Conservation (phyloP, 1,139 yeast species). For the Yamadazyma jaroonii region DNA sequence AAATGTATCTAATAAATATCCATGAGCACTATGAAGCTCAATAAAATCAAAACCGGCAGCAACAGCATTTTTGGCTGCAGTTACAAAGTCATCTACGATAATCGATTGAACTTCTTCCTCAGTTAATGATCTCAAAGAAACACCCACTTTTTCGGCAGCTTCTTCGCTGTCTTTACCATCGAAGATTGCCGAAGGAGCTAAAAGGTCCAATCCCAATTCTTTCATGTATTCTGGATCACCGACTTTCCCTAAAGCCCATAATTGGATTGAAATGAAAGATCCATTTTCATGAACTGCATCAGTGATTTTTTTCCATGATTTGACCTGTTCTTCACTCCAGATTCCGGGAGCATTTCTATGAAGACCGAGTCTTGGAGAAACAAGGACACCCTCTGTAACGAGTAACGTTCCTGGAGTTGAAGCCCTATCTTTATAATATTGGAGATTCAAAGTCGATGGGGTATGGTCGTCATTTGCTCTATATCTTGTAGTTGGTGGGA, state of each 20-base stretch:
- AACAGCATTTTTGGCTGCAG: constrained; percentile 47
- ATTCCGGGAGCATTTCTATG: constrained; percentile 52
- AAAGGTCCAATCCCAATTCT: constrained; percentile 22
- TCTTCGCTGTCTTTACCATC: constrained; percentile 18
- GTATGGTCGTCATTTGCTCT: constrained; percentile 40
- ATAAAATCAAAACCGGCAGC: constrained; percentile 68
- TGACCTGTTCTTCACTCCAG: constrained; percentile 42
- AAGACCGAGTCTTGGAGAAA: constrained; percentile 32
- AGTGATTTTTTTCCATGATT: constrained; percentile 50
- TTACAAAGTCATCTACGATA: constrained; percentile 30
- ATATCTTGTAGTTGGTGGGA: constrained; percentile 56
- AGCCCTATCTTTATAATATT: constrained; percentile 56
- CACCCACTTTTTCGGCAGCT: constrained; percentile 26
- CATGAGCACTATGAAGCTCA: constrained; percentile 69
- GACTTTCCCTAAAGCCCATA: constrained; percentile 61
- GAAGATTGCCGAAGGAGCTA: constrained; percentile 26
- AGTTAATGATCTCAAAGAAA: constrained; percentile 40
- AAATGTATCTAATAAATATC: constrained; percentile 64
- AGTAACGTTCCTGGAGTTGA: constrained; percentile 53
- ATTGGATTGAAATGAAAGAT: constrained; percentile 50
- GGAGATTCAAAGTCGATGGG: constrained; percentile 45
- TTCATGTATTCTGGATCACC: constrained; percentile 44
- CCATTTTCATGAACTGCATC: constrained; percentile 54
- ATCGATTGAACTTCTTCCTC: constrained; percentile 39
- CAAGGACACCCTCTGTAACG: constrained; percentile 36